Percentiles rank a stretch among this genome's conserved stretches.
Evolutionary conservation across 2,329 filamentous ascomycete genomes (phyloP).

Genomic region (Blastomyces percursus): DNA sequence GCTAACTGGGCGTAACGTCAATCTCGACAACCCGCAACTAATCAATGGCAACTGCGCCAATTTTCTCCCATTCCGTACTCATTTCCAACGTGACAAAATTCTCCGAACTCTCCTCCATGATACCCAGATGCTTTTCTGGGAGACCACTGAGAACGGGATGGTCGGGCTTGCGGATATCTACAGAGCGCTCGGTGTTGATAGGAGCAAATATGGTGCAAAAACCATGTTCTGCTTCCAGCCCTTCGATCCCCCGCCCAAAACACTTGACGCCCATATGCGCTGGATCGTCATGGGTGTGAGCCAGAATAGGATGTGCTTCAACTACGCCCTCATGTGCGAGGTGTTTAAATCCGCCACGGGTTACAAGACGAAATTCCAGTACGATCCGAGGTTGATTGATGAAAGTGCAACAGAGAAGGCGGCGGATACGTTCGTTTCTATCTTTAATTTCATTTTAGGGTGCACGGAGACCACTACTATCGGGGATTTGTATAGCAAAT

Average conservation of each 20-base stretch:
- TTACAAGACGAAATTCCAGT: conserved; percentile 1
- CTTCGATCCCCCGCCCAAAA: conserved; percentile 20
- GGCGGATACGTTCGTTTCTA: neutral
- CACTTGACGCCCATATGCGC: neutral
- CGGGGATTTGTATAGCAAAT: neutral
- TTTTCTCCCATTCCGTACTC: conserved; percentile 27
- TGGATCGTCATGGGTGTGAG: conserved; percentile 3
- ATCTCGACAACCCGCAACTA: conserved; percentile 25
- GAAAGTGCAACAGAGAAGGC: neutral
- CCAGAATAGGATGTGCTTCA: neutral
- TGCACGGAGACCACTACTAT: neutral
- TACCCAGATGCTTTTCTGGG: conserved; percentile 22
- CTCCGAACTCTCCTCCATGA: conserved; percentile 15
- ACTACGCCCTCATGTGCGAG: neutral
- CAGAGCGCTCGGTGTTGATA: conserved; percentile 11
- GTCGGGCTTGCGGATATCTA: conserved; percentile 23
- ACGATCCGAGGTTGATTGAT: neutral
- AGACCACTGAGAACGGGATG: conserved; percentile 21
- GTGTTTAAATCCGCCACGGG: neutral
- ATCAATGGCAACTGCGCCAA: conserved; percentile 32
- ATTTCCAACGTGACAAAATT: conserved; percentile 8
- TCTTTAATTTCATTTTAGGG: neutral
- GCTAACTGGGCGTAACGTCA: conserved; percentile 30
- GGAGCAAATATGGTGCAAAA: conserved; percentile 13
- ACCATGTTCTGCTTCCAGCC: conserved; percentile 26